A percentile compares a stretch with the other conserved stretches of the same genome.
phyloP scores from a whole-genome alignment of 2,329 filamentous ascomycete species.

The Sporothrix mexicana region DNA sequence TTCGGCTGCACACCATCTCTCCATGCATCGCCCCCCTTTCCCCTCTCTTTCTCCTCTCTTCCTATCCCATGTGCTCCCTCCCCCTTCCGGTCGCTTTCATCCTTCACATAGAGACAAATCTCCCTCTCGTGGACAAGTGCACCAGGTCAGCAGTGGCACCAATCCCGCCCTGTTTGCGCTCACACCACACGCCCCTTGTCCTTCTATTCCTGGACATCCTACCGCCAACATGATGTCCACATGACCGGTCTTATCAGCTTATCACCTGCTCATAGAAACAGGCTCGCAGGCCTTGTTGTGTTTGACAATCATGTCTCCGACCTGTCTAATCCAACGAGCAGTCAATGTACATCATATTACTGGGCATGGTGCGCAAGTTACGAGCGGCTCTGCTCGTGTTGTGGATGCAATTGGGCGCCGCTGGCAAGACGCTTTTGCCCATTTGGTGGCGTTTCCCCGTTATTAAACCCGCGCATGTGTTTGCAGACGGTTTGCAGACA shows the following conservation, averaged over 20 bases:
- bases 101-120: neutral
- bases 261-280: slow-evolving; percentile 22
- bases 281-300: neutral
- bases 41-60: neutral
- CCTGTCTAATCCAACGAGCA: no score
- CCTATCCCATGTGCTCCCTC: neutral
- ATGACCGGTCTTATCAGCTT: slow-evolving; percentile 33
- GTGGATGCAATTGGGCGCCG: no score
- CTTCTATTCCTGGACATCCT: slow-evolving; percentile 26
- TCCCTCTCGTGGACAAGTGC: neutral
- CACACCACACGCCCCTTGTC: slow-evolving; percentile 23
- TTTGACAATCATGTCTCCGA: no score
- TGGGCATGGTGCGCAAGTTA: no score
- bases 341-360: no score
- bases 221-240: slow-evolving; percentile 17
- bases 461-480: no score
- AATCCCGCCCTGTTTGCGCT: slow-evolving; percentile 31
- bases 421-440: neutral
- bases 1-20: slow-evolving; percentile 23
- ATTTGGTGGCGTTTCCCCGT: neutral
- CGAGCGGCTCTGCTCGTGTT: neutral
- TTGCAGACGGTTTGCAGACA: no score
- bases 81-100: neutral
- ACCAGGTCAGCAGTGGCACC: slow-evolving; percentile 18
- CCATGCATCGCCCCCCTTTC: neutral